A percentile compares a stretch with the other conserved stretches of the same genome.
phyloP scores from a whole-genome alignment of 495 filamentous ascomycete species.

The Xylaria scruposa region DNA sequence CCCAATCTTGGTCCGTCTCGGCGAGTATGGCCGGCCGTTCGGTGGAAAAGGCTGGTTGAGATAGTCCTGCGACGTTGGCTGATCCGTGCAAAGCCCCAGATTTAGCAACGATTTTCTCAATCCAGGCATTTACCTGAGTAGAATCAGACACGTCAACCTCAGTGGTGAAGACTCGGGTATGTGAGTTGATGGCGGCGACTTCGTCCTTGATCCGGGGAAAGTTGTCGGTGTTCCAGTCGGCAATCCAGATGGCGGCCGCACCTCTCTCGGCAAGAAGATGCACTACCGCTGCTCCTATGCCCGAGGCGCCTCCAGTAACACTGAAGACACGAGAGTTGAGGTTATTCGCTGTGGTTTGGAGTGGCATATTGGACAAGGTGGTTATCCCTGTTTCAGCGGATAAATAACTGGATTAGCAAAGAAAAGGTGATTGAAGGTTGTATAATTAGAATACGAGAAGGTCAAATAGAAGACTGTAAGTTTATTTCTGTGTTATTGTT shows the following conservation, averaged over 20 bases:
- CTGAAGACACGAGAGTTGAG: background rate
- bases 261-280: background rate
- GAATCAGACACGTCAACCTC: background rate
- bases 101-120: background rate
- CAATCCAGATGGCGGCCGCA: background rate
- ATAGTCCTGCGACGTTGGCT: background rate
- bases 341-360: background rate
- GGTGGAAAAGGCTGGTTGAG: background rate
- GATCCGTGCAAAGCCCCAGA: background rate
- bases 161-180: background rate
- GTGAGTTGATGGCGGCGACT: background rate
- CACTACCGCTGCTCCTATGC: background rate
- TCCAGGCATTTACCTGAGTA: background rate
- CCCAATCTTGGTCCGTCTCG: constrained; percentile 5
- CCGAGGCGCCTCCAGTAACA: constrained; percentile 1
- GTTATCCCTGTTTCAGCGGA: background rate
- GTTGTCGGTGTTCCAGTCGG: background rate
- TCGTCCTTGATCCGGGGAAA: background rate
- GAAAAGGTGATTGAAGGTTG: background rate
- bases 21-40: background rate
- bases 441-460: background rate
- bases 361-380: background rate
- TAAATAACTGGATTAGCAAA: background rate
- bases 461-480: background rate
- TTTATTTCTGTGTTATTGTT: background rate